Percentiles rank a stretch among this genome's conserved stretches.
These are phyloP conservation scores for Macrocystidia cucumis DNA, from an alignment of 1,284 basidiomycete genomes.

Conservation along the genomic window DNA sequence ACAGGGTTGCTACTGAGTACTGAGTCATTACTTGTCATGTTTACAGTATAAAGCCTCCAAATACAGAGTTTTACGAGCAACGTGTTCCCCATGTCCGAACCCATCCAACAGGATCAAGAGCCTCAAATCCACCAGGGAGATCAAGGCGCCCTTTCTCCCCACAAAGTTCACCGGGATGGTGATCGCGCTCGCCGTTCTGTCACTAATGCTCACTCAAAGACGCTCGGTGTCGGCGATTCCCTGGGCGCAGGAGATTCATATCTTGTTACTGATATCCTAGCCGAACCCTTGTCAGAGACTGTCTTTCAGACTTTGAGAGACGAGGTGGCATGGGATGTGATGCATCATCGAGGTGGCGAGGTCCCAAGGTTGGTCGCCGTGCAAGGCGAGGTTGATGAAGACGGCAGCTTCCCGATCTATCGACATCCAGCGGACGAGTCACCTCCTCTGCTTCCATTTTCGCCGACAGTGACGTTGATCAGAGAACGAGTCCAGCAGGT, in stretches of 20 bases:
- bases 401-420: slow-evolving; percentile 71
- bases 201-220: no score
- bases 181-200: no score
- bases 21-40: no score
- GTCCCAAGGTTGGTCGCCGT: slow-evolving; percentile 71
- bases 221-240: slow-evolving; percentile 18
- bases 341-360: slow-evolving; percentile 74
- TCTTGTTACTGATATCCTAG: slow-evolving; percentile 47
- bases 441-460: slow-evolving; percentile 56
- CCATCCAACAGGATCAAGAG: no score
- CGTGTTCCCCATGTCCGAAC: no score
- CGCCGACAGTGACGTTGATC: slow-evolving; percentile 56
- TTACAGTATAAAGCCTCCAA: no score
- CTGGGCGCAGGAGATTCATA: slow-evolving; percentile 61
- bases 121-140: no score
- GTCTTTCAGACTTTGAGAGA: slow-evolving; percentile 49
- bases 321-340: slow-evolving; percentile 64
- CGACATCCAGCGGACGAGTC: slow-evolving; percentile 72
- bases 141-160: no score
- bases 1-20: no score
- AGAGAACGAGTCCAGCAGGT: slow-evolving; percentile 49
- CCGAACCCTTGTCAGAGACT: slow-evolving; percentile 37
- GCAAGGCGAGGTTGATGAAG: slow-evolving; percentile 49
- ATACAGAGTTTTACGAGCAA: no score
- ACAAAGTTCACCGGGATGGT: no score